Evolutionary conservation across 352 stramenopile species (phyloP), one percentile per base, ranked within the genome.

Genomic region (Phytophthora sansomeana): DNA sequence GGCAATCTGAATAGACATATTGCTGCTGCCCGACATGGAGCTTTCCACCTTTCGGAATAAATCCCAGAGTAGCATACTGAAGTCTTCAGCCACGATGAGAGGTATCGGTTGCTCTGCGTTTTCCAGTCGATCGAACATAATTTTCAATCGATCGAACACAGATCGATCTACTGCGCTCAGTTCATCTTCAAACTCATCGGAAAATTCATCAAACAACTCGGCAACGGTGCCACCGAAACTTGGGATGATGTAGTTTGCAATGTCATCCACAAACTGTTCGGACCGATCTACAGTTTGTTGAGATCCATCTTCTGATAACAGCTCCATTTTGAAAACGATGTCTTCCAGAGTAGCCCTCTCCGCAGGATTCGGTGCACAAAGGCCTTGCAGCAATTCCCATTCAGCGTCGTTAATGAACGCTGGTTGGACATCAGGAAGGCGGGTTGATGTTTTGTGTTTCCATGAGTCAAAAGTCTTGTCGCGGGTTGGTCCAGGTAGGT

Each of bases 401-500:
- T 73, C 65, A 14, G 44, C 44, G 14, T 57, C 46, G 32, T 43
- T 36, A 13, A 73, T 73, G 32, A 73, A 73, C 9, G 9, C 21
- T 21, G 65, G 65, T 24, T 63, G 17, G n/a, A 26, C 24, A 52
- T 59, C 44, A 4, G 65, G 65, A 29, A 73, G 65, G 39, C 14
- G 44, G 33, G 30, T 43, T 26, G 52, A 42, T 16, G 58, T 73
- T 60, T 73, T 65, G 51, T 60, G 49, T 24, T 64, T 62, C 65
- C 65, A 73, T 10, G 44, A 60, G 39, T 73, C 65, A 19, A 73
- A 73, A 14, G 13, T 57, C 42, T 73, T 63, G 51, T 69, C 65
- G 6, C 58, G 58, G 29, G 32, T 65, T 26, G 33, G 4, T 36
- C 58, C 54, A 29, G 50, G 58, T 3, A 73, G 52, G 19, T 73